Base-by-base conservation (phyloP, 2,329 filamentous ascomycete species). In the Monosporascus sp. region DNA sequence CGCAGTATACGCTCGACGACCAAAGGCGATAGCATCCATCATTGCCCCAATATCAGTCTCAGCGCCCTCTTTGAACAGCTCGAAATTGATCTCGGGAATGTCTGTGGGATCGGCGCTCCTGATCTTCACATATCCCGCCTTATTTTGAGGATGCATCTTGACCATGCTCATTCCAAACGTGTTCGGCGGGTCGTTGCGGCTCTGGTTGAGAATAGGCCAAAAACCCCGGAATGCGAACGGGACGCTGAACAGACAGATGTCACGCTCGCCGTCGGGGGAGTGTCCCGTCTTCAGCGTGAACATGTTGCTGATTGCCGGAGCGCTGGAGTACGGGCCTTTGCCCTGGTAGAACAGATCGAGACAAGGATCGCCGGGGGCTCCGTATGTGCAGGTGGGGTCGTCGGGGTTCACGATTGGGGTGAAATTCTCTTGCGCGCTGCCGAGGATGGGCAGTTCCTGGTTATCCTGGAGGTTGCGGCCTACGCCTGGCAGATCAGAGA, bases 381-480 rank as follows among this genome's bases (percentile, higher is more conserved):
- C 34, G 7, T 7, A 7, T 16, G 34, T 37, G 16, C 7, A 16
- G 34, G 16, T 7, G 7, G 16, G 7, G 34, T 37, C 34, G 7
- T 16, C 7, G 34, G 16, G 16, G 34, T 16, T 16, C 7, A 37
- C 34, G 16, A 37, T 16, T 37, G 34, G 34, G n/a, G n/a, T n/a
- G n/a, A n/a, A n/a, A n/a, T n/a, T n/a, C 34, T 37, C 16, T 37
- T 37, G 7, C 7, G 16, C 7, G 7, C 7, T 37, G 16, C 34
- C 34, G 16, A 7, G 16, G 7, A 37, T 7, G 16, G 16, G 7
- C 7, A 16, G 7, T 16, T 37, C 34, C 34, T 7, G 16, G 34
- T 37, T 37, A 62, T 85, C 80, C 64, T 82, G 75, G 7, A 85
- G 69, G 67, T 84, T 84, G 17, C 69, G 75, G 41, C 82, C 82